Conservation (phyloP, 495 filamentous ascomycete species). For the Acidiella bohemica region DNA sequence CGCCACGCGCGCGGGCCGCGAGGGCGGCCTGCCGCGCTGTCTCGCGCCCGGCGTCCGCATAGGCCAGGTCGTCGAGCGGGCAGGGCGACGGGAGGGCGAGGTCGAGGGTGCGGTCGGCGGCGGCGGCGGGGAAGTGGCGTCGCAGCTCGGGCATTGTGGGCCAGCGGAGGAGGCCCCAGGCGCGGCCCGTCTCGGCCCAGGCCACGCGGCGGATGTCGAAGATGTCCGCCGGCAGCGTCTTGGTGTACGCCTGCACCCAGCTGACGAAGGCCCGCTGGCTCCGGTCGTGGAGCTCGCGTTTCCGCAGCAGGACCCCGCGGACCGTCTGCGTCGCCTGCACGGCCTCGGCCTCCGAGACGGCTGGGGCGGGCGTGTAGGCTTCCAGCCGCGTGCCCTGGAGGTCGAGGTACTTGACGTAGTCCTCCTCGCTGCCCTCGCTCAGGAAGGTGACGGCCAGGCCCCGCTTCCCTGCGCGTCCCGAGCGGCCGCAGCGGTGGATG, state of each 20-base stretch:
- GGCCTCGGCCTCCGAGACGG: constrained; percentile 44
- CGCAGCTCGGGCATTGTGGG: constrained; percentile 91
- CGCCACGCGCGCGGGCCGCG: constrained; percentile 28
- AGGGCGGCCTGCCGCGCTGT: constrained; percentile 48
- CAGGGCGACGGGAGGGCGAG: constrained; percentile 53
- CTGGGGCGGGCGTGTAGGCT: constrained; percentile 31
- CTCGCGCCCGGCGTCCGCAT: constrained; percentile 68
- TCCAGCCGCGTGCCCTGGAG: constrained; percentile 57
- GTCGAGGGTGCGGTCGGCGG: constrained; percentile 19
- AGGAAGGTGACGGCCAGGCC: constrained; percentile 78
- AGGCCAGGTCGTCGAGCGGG: constrained; percentile 50
- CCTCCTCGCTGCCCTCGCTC: constrained; percentile 69
- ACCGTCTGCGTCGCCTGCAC: constrained; percentile 39
- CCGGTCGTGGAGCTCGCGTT: constrained; percentile 78
- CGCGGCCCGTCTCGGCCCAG: constrained; percentile 67
- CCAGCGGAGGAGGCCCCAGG: constrained; percentile 71
- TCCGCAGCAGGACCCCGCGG: constrained; percentile 46
- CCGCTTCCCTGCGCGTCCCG: constrained; percentile 74
- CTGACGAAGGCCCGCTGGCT: constrained; percentile 82
- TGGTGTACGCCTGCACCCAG: constrained; percentile 81
- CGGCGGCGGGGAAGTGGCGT: constrained; percentile 11
- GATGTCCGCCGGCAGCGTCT: constrained; percentile 81
- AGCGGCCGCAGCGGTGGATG: constrained; percentile 85
- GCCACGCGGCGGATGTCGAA: constrained; percentile 72
- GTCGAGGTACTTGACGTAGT: constrained; percentile 77